Percentiles rank a stretch among this genome's conserved stretches.
Conservation (phyloP, 2,329 filamentous ascomycete species). For the Amphichorda felina region DNA sequence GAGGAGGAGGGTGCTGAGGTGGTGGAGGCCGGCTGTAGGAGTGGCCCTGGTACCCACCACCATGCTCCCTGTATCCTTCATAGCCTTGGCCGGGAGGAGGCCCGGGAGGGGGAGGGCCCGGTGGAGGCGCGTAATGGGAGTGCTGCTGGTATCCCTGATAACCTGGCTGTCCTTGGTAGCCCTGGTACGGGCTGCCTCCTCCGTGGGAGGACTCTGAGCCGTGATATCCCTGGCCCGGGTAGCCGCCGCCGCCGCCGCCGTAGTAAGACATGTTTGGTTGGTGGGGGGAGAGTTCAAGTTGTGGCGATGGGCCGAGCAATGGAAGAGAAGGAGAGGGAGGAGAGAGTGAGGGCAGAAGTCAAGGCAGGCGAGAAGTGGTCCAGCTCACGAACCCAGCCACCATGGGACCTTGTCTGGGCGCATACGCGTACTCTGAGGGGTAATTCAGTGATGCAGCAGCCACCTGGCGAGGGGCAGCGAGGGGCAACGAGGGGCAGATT, state of each 20-base stretch:
- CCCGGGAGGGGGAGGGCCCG: constrained; percentile 8
- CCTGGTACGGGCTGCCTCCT: background rate
- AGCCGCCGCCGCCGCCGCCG: constrained; percentile 15
- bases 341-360: too few relatives aligned
- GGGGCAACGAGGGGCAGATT: too few relatives aligned
- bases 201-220: constrained; percentile 17
- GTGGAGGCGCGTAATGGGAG: constrained; percentile 15
- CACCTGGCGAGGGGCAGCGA: too few relatives aligned
- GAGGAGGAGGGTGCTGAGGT: constrained; percentile 26
- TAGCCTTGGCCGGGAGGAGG: constrained; percentile 5
- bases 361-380: background rate
- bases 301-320: background rate
- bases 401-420: background rate
- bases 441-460: too few relatives aligned
- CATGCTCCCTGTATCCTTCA: constrained; percentile 12
- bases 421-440: constrained; percentile 2
- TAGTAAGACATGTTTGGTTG: constrained; percentile 16
- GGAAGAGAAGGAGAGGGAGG: background rate
- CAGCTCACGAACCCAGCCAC: background rate
- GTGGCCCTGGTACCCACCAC: constrained; percentile 1
- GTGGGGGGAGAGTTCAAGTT: background rate
- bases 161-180: background rate
- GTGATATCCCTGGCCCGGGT: constrained; percentile 27
- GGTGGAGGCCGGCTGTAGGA: constrained; percentile 10
- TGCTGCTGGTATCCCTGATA: constrained; percentile 3